A percentile compares a stretch with the other conserved stretches of the same genome.
Evolutionary conservation across 2,329 filamentous ascomycete species (phyloP).

Genomic region (Paracorniculantispora psalliotae): DNA sequence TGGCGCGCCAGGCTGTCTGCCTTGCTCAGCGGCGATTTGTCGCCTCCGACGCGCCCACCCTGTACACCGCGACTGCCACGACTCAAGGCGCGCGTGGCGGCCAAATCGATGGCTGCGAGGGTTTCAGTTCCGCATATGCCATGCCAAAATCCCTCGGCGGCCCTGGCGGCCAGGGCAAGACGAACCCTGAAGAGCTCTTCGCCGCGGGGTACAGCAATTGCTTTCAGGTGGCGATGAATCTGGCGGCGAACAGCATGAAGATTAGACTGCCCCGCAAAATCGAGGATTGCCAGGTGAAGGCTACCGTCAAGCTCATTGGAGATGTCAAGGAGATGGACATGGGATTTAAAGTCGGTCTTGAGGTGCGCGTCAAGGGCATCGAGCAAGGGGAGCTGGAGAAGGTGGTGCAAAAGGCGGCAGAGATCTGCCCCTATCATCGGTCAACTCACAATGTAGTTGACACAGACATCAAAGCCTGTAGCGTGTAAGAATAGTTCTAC

Average conservation of each 20-base stretch:
- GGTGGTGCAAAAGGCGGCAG: not conserved
- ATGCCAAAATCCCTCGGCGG: constrained; percentile 3
- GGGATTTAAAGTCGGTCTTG: not conserved
- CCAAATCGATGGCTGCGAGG: constrained; percentile 1
- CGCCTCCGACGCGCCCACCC: constrained; percentile 3
- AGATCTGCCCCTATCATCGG: constrained; percentile 3
- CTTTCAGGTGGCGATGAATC: constrained; percentile 7
- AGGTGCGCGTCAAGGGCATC: constrained; percentile 7
- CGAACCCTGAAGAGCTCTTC: constrained; percentile 3
- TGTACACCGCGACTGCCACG: constrained; percentile 2
- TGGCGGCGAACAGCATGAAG: not conserved
- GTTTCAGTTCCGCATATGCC: not conserved
- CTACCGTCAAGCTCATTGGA: not conserved
- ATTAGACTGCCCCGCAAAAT: not conserved
- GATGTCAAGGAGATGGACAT: not conserved
- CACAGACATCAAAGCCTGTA: not conserved
- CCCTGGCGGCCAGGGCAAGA: not conserved
- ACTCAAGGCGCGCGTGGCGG: constrained; percentile 3
- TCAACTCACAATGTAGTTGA: not conserved
- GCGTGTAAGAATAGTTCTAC: not conserved
- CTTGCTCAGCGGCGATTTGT: not conserved
- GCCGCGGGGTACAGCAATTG: constrained; percentile 9
- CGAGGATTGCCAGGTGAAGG: not conserved
- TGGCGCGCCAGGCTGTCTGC: not conserved
- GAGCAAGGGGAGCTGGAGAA: not conserved